Conservation (phyloP, 2,329 filamentous ascomycete species). For the Paracoccidioides lutzii region DNA sequence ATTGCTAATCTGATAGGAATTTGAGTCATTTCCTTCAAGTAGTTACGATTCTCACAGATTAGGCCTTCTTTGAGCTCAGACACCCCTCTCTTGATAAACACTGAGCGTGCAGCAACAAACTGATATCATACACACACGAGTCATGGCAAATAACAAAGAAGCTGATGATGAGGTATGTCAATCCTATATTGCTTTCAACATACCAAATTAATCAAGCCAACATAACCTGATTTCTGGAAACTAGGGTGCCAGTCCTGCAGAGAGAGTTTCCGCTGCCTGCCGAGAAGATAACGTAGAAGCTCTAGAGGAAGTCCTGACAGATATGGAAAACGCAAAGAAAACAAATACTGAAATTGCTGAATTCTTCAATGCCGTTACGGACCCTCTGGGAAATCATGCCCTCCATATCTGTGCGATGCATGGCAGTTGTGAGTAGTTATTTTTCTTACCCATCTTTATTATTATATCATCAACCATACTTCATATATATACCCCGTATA, state of each 20-base stretch:
- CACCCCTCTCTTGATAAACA: too few relatives aligned
- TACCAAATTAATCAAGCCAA: background rate
- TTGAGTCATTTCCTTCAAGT: background rate
- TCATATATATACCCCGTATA: too few relatives aligned
- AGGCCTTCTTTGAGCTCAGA: too few relatives aligned
- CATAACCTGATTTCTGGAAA: slow-evolving; percentile 5
- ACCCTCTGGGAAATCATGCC: slow-evolving; percentile 75
- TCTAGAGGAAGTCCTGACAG: slow-evolving; percentile 56
- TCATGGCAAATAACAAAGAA: slow-evolving; percentile 18
- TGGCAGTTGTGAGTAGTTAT: slow-evolving; percentile 59
- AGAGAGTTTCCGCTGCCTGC: slow-evolving; percentile 84
- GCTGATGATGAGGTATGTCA: slow-evolving; percentile 31
- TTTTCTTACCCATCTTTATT: background rate
- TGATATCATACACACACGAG: background rate
- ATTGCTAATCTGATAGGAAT: background rate
- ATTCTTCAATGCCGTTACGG: slow-evolving; percentile 74
- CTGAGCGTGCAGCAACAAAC: background rate
- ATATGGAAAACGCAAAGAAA: slow-evolving; percentile 40
- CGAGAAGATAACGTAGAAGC: slow-evolving; percentile 85
- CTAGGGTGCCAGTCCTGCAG: slow-evolving; percentile 71
- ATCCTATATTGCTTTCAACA: too few relatives aligned
- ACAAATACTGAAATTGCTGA: slow-evolving; percentile 51
- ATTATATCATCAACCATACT: background rate
- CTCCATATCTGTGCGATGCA: slow-evolving; percentile 78
- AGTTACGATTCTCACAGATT: background rate